Evolutionary conservation across 805 yeast species (phyloP), one percentile per base, ranked within the genome.

Genomic region (Saccharomycopsis schoenii): DNA sequence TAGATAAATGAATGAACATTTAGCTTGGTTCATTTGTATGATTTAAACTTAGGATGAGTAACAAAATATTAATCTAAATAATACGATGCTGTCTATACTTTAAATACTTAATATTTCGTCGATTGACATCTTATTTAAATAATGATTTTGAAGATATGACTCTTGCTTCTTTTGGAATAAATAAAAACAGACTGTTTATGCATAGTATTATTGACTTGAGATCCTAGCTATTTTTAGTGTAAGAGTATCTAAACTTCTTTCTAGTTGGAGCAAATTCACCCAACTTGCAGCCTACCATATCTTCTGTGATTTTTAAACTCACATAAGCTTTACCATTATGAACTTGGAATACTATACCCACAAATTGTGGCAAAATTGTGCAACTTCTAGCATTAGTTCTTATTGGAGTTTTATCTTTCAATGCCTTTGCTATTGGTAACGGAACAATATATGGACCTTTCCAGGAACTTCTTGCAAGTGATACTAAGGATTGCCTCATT

Each of bases 221-320:
- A 15, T 24, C 12, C 25, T 29, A 56, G 19, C 59, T 43, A 42
- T 57, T 57, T 25, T 57, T 57, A 4, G 59, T 57, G 36, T 57
- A 52, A 58, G 91, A 88, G 76, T 88, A 91, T 65, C 82, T 83
- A 74, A 89, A 89, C 71, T 86, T 83, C 81, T 89, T 89, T 74
- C 98, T 83, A 1, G 99, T 94, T 60, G 92, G 89, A 1, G 96
- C 96, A 77, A 89, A 94, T 73, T 93, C 97, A 1, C 99, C 99
- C 60, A 94, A 76, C 71, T 93, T 94, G 67, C 85, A 82, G 19
- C 99, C 99, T 63, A 94, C 97, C 99, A 94, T 94, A 68, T 94
- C 94, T 71, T 94, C 97, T 9, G 87, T 83, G 36, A 94, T 82
- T 66, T 86, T 89, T 59, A 94, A 80, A 58, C 90, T 89, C 47